phyloP scores from a whole-genome alignment of 768 basidiomycete genomes.

The Auricularia heimuer region DNA sequence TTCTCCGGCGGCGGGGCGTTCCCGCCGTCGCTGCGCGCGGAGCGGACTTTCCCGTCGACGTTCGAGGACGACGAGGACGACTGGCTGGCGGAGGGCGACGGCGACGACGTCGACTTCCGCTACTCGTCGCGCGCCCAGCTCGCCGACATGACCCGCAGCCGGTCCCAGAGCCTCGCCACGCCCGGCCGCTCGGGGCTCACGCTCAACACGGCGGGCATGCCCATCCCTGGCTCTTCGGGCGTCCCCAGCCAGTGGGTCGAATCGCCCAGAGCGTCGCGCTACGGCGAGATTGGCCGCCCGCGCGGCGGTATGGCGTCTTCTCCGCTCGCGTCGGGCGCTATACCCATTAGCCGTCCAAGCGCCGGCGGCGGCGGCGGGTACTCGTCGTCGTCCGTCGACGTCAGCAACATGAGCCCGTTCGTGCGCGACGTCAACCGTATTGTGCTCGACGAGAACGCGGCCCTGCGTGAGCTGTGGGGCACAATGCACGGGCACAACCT shows the following conservation, averaged over 20 bases:
- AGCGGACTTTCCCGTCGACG: constrained; percentile 57
- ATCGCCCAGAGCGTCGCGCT: constrained; percentile 51
- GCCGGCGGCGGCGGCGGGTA: background rate
- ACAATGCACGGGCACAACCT: constrained; percentile 34
- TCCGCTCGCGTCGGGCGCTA: background rate
- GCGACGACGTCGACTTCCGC: constrained; percentile 6
- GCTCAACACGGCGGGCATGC: constrained; percentile 5
- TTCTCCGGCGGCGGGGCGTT: constrained; percentile 40
- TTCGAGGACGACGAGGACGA: constrained; percentile 66
- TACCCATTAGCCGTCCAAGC: background rate
- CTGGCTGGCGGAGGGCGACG: constrained; percentile 3
- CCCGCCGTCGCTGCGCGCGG: constrained; percentile 54
- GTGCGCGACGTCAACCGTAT: constrained; percentile 77
- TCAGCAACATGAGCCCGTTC: constrained; percentile 78
- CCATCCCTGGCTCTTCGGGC: constrained; percentile 35
- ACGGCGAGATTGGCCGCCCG: constrained; percentile 43
- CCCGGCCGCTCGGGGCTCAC: constrained; percentile 38
- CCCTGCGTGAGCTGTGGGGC: constrained; percentile 61
- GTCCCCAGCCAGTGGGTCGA: constrained; percentile 51
- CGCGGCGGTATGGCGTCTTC: background rate
- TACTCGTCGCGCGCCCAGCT: constrained; percentile 26
- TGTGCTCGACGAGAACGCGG: constrained; percentile 60
- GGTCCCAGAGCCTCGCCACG: constrained; percentile 68
- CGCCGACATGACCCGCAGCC: constrained; percentile 57
- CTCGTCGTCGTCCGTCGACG: constrained; percentile 25